Base-by-base conservation (phyloP, 1,139 yeast species). In the Casaregolazyma lundiana region DNA sequence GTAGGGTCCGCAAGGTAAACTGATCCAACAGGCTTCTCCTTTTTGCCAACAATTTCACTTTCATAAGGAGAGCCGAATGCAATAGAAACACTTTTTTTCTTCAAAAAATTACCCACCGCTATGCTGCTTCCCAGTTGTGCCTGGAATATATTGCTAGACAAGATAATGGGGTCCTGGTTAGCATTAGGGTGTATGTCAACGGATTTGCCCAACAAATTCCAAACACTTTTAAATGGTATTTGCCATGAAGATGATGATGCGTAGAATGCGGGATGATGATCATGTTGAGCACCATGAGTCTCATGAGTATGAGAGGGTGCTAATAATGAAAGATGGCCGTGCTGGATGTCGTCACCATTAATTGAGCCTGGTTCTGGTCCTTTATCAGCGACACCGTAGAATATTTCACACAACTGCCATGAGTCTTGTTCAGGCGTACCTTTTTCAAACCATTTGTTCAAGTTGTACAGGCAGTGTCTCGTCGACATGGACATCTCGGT, bases 1-100 rank as follows among this genome's bases (percentile, higher is more conserved):
- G 36, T 15, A 6, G 42, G 26, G 8, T 38, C 35, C 9, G 40
- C 50, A 11, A 57, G 51, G 38, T 57, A 56, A 9, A 57, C 59
- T 34, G 57, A 48, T 6, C 60, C 58, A 21, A 41, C 41, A 6
- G 58, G 59, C 11, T 43, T 34, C 16, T 51, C 46, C 13, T 44
- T 22, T 15, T 22, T 35, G 20, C 26, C 36, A 17, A 32, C 38
- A 4, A 19, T 15, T 38, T 44, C 40, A 9, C 50, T 43, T 47
- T 77, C 81, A 48, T 60, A 67, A 2, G 76, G 77, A 0, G 82
- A 72, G 1, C 78, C 71, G 4, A 78, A 65, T 0, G 80, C 81
- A 6, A 77, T 41, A 17, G 74, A 68, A 0, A 62, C 56, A 11
- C 44, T 50, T 16, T 62, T 61, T 7, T 55, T 56, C 4, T 66